Conservation (phyloP, 805 yeast genomes). For the Candida hungchunana region DNA sequence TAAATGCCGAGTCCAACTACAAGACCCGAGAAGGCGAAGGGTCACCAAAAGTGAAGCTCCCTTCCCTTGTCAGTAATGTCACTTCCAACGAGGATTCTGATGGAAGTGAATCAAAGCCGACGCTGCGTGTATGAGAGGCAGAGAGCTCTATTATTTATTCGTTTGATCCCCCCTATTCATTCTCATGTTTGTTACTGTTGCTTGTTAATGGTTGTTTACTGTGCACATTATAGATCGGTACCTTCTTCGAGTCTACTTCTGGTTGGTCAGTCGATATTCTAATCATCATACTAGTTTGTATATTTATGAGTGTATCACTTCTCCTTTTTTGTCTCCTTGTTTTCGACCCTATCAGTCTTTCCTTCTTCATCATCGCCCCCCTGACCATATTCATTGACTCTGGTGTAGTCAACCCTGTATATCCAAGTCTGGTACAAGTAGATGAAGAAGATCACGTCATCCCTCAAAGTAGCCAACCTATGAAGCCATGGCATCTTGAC, state of each 20-base stretch:
- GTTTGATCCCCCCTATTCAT: background rate
- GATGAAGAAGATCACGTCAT: slow-evolving; percentile 37
- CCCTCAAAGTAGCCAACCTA: slow-evolving; percentile 37
- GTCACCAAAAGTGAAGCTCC: too few species aligned
- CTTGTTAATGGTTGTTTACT: too few species aligned
- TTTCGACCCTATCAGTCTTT: slow-evolving; percentile 6
- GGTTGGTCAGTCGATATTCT: background rate
- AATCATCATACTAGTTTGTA: too few species aligned
- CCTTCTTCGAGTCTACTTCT: background rate
- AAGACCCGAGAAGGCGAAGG: background rate
- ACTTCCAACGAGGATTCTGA: too few species aligned
- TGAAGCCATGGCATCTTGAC: slow-evolving; percentile 40
- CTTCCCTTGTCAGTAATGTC: too few species aligned
- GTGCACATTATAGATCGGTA: too few species aligned
- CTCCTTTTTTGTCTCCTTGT: background rate
- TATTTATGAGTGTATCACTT: background rate
- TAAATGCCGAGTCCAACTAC: slow-evolving; percentile 10
- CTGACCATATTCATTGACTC: slow-evolving; percentile 35
- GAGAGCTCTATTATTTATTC: background rate
- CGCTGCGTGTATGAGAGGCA: background rate
- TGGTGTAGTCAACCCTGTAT: slow-evolving; percentile 35
- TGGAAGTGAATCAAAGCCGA: too few species aligned
- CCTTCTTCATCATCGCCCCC: slow-evolving; percentile 28
- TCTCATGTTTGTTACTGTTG: too few species aligned
- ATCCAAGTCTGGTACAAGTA: slow-evolving; percentile 38